Evolutionary conservation across 768 basidiomycete species (phyloP), one percentile per base, ranked within the genome.

Genomic region (Suillus lakei): DNA sequence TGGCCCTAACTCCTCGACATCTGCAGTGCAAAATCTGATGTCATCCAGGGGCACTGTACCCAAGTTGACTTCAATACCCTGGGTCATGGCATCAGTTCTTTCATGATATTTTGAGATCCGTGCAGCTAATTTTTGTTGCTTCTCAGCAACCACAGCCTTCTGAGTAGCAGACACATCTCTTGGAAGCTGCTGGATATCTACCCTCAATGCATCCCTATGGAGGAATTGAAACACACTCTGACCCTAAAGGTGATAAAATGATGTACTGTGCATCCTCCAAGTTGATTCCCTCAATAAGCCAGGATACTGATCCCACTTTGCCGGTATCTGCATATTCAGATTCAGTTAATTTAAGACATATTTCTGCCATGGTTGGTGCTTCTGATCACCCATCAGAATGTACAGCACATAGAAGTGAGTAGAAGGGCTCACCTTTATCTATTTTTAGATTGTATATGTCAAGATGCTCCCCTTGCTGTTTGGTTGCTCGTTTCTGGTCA

Each of bases 261-360:
- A 46, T 44, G 4, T 50, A 64, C 58, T 64, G 64, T 10, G 43
- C 64, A 64, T 60, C 43, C 41, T 64, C 64, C 38, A 64, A 61
- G 23, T 51, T 64, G 13, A 64, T 60, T 21, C 64, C 59, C 5
- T 54, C 41, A 16, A 64, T 41, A n/a, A 60, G 43, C 64, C 64
- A 64, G 21, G 64, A 58, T 15, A 64, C 26, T 46, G 41, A 46
- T n/a, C 59, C 58, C 2, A 32, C 13, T 46, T 59, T 50, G 26
- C 44, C 58, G 2, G 38, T 28, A 48, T 48, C 5, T 15, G 23
- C n/a, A 34, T 23, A 16, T 38, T 44, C 1, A 0, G 34, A n/a
- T 34, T 44, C 48, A 23, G 46, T 48, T 48, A 64, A 46, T 21
- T 39, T 9, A 9, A 64, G 26, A 10, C 36, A 3, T 21, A 64